These are phyloP conservation scores for Coccomyxa sp. DNA, from an alignment of 139 green algal genomes.

Conservation along the genomic window DNA sequence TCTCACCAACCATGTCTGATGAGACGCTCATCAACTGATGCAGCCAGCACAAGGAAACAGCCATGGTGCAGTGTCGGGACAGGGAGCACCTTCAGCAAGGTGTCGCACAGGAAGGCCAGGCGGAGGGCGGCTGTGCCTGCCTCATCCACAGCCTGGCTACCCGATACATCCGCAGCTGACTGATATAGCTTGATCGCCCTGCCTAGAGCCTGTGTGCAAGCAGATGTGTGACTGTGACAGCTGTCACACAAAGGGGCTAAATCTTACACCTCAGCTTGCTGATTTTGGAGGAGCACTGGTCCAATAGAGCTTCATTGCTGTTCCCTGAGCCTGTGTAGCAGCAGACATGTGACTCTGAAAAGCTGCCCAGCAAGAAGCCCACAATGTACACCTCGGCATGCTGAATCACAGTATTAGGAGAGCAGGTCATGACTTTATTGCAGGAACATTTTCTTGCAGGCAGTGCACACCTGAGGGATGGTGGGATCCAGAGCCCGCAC, in stretches of 20 bases:
- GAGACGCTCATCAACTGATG: too few species aligned
- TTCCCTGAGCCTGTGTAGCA: not conserved
- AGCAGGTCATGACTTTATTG: too few species aligned
- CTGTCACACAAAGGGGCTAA: not conserved
- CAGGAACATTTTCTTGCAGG: too few species aligned
- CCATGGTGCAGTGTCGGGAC: not conserved
- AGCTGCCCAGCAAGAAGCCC: too few species aligned
- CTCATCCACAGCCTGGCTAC: not conserved
- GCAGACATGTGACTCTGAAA: too few species aligned
- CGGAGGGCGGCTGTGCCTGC: not conserved
- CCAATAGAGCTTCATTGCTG: not conserved
- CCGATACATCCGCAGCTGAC: not conserved
- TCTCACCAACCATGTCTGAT: too few species aligned
- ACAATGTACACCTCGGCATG: too few species aligned
- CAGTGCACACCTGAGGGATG: too few species aligned
- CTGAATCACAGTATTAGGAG: too few species aligned
- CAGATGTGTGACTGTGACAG: not conserved
- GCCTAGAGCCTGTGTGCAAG: not conserved
- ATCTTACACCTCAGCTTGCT: too few species aligned
- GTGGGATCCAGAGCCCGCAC: not conserved
- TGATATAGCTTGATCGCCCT: not conserved
- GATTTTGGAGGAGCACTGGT: too few species aligned
- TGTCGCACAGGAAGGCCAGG: constrained; percentile 15
- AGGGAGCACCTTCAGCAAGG: constrained; percentile 11
- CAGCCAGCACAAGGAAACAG: too few species aligned